Base-by-base conservation (phyloP, 148 eudicot species). In the Rheum nobile region DNA sequence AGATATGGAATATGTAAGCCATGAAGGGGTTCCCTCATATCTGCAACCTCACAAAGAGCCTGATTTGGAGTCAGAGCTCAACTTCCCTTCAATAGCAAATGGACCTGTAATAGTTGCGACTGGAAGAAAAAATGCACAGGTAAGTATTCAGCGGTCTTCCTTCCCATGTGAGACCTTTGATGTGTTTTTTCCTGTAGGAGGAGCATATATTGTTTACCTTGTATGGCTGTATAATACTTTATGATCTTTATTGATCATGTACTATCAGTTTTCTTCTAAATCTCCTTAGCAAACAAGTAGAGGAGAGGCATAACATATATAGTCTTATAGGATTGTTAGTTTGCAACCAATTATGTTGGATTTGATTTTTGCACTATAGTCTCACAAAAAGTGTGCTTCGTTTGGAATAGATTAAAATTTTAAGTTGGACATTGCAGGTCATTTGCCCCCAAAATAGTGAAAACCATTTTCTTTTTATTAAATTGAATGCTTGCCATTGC, bases 1-100 rank as follows among this genome's bases (percentile, higher is more conserved):
- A 41, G 98, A 95, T 82, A 95, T 95, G 84, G 97, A 88, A 76
- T 88, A 88, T 6, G 97, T 91, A 86, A 77, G 90, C 67, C 90
- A 91, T 61, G 43, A 41, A 41, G 91, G 91, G 17, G 90, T 93
- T 75, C 99, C 97, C 72, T 82, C 99, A 17, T 91, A 95, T 82
- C 97, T 91, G 81, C 98, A 91, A 80, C 86, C 97, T 71, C 93
- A 88, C 76, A 78, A 81, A 65, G 96, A 89, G 76, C 71, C 91
- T 79, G 93, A 95, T 77, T 68, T 86, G 19, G 88, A 86, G 21
- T 74, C 86, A 52, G 96, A 91, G 74, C 89, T 91, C 69, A 90
- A 95, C 81, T 80, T 95, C 83, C 99, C 99, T 55, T 80, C 94
- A 28, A 94, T 96, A 32, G 96, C 99, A 59, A 80, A 73, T 42